These are phyloP conservation scores for Hemerocallis citrina DNA, from an alignment of 106 monocot genomes.

Conservation along the genomic window DNA sequence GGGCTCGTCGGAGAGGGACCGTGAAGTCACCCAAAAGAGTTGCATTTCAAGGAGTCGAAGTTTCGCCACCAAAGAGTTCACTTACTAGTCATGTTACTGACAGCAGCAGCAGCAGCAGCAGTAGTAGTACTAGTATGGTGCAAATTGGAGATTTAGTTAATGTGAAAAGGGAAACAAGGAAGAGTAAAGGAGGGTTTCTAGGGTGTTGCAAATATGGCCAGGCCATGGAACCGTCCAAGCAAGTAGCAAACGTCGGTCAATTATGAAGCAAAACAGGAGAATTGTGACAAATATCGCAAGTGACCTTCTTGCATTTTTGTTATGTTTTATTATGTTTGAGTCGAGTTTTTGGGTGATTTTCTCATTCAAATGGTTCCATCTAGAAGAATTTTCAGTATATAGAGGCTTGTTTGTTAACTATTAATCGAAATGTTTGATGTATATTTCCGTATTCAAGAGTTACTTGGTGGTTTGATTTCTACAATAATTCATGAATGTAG, in stretches of 20 bases:
- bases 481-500: too few relatives aligned
- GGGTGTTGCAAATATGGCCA: constrained; percentile 4
- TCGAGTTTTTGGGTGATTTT: background rate
- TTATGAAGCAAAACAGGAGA: too few relatives aligned
- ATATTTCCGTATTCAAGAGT: too few relatives aligned
- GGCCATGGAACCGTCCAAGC: background rate
- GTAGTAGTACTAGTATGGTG: too few relatives aligned
- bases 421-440: background rate
- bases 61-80: background rate
- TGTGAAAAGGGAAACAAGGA: background rate
- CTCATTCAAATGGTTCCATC: background rate
- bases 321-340: background rate
- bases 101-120: background rate
- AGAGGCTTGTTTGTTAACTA: background rate
- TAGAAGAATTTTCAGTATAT: background rate
- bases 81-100: background rate
- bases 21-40: background rate
- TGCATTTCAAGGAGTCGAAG: background rate
- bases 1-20: background rate
- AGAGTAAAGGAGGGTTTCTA: constrained; percentile 5
- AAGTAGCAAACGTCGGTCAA: too few relatives aligned
- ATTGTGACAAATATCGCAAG: background rate
- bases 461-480: too few relatives aligned
- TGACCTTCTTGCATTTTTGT: background rate
- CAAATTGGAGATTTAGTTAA: too few relatives aligned